Conservation (phyloP, 2,329 filamentous ascomycete species). For the Scortechinia acanthostroma region DNA sequence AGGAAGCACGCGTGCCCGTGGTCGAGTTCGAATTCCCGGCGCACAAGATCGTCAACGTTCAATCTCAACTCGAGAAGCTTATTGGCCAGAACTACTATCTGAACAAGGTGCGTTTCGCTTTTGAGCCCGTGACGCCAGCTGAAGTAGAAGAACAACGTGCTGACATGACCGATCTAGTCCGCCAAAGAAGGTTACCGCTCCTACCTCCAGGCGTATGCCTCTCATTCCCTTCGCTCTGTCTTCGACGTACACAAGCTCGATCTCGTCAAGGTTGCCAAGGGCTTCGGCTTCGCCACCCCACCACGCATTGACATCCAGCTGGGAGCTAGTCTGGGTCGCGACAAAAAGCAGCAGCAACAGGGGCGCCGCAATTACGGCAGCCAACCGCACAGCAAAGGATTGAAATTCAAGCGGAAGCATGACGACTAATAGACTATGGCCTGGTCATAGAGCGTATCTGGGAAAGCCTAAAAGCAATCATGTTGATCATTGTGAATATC, state of each 20-base stretch:
- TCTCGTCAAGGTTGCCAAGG: slow-evolving; percentile 75
- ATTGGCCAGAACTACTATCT: slow-evolving; percentile 95
- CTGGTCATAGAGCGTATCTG: no score
- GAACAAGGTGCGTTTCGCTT: slow-evolving; percentile 65
- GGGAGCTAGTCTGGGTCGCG: slow-evolving; percentile 68
- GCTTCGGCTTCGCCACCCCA: slow-evolving; percentile 72
- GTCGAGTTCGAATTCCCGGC: slow-evolving; percentile 93
- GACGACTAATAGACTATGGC: neutral
- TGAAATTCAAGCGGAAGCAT: neutral
- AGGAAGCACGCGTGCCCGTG: slow-evolving; percentile 83
- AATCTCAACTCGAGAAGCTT: slow-evolving; percentile 86
- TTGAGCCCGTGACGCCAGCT: neutral
- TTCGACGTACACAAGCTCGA: slow-evolving; percentile 81
- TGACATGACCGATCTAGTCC: neutral
- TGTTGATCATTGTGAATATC: no score
- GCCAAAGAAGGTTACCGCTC: slow-evolving; percentile 75
- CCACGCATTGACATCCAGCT: slow-evolving; percentile 74
- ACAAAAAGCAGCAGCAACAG: slow-evolving; percentile 54
- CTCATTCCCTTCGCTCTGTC: slow-evolving; percentile 73
- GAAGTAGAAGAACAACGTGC: neutral
- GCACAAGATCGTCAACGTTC: slow-evolving; percentile 85
- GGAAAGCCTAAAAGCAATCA: no score
- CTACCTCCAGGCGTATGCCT: slow-evolving; percentile 92
- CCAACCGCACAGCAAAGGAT: slow-evolving; percentile 46
- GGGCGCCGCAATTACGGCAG: slow-evolving; percentile 70